Percentiles rank a stretch among this genome's conserved stretches.
Evolutionary conservation across 2,329 filamentous ascomycete species (phyloP).

Genomic region (Trichoderma arundinaceum): DNA sequence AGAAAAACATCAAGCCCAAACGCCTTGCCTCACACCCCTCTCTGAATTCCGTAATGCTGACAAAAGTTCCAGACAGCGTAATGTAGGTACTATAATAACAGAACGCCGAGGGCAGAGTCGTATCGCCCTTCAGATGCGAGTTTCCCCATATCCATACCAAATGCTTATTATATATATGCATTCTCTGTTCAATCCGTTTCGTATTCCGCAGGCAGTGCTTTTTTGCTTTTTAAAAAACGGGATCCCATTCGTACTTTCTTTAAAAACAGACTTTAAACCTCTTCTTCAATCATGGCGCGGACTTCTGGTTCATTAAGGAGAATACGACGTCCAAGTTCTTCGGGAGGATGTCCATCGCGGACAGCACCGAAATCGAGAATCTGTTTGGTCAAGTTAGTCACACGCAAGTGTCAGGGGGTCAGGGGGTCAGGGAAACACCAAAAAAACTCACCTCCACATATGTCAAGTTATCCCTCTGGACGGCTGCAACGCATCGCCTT

Average conservation of each 20-base stretch:
- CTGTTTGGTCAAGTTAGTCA: conserved; percentile 52
- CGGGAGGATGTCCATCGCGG: conserved; percentile 80
- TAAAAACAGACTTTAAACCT: conserved; percentile 37
- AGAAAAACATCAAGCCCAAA: conserved; percentile 2
- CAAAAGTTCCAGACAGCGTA: conserved; percentile 25
- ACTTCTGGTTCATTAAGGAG: conserved; percentile 65
- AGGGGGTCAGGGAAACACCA: not conserved
- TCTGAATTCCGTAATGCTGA: conserved; percentile 26
- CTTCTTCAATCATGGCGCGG: conserved; percentile 56
- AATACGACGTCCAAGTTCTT: conserved; percentile 80
- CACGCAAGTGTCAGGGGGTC: too few species aligned
- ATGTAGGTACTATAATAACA: conserved; percentile 32
- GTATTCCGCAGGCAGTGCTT: conserved; percentile 16
- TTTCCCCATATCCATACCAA: conserved; percentile 30
- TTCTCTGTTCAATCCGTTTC: conserved; percentile 27
- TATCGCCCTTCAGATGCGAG: conserved; percentile 32
- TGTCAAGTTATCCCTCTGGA: conserved; percentile 88
- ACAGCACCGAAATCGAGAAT: conserved; percentile 96
- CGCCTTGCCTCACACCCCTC: conserved; percentile 19
- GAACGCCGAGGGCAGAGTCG: conserved; percentile 33
- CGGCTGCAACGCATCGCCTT: conserved; percentile 90
- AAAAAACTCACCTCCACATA: conserved; percentile 83
- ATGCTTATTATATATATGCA: conserved; percentile 33
- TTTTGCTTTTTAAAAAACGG: not conserved
- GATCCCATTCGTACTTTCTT: not conserved